Evolutionary conservation across 345 rosid species (phyloP), one percentile per base, ranked within the genome.

Genomic region (Bruguiera gymnorhiza): DNA sequence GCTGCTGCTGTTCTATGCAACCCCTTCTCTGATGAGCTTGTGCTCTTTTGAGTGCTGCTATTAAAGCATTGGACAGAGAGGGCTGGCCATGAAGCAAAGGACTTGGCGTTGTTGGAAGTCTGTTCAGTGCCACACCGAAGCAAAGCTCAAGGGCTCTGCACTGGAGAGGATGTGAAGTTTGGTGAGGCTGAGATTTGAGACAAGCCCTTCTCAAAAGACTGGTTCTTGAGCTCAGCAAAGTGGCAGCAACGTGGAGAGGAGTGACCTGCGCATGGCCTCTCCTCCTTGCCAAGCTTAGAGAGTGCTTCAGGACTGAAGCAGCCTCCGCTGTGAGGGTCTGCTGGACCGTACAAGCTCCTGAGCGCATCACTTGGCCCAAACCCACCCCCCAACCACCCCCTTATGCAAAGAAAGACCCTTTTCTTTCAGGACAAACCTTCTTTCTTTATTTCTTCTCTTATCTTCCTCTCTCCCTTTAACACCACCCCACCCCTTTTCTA

Each of bases 261-360:
- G 98, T 93, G 82, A 84, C 86, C 78, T 93, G 98, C 70, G 95
- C 93, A 87, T 93, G 98, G 81, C 97, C 95, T 71, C 98, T 82
- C 84, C 95, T 67, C 81, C 93, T 78, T 46, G 97, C 98, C 71
- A 88, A 83, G 83, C 81, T 78, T 9, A 93, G 97, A 80, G 97
- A 93, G 79, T 93, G 96, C 95, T 89, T 90, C 89, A 93, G 68
- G 9, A 81, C 90, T 72, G 97, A 87, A 87, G 97, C 98, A 85
- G 96, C 98, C 96, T 93, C 98, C 46, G 91, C 76, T 63, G 97
- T 87, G 83, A 93, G 98, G 86, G 96, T 90, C 90, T 93, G 97
- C 86, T 90, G 97, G 65, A 84, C 90, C 74, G 98, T 85, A 79
- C 87, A 87, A 75, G 84, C 88, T 80, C 96, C 97, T 85, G 96